Evolutionary conservation across 768 basidiomycete genomes (phyloP), one percentile per base, ranked within the genome.

Genomic region (Austroboletus eburneus): DNA sequence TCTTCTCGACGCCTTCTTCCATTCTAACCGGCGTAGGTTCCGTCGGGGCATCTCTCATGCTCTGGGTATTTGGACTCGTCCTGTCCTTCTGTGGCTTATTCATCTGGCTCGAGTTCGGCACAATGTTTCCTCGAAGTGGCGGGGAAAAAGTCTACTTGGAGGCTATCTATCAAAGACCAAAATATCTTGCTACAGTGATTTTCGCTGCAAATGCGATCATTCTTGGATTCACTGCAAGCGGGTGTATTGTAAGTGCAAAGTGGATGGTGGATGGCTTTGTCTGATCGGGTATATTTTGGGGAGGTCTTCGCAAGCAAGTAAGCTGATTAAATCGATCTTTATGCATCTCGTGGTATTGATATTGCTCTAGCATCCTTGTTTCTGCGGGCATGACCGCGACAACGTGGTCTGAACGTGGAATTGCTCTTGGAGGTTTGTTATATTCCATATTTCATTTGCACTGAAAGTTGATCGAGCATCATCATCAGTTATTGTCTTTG

Each of bases 101-200:
- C 56, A 74, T 81, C 45, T 81, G 79, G 79, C 73, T 82, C 18
- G 80, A 83, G 49, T 75, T 75, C 39, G 81, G 81, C 6, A 77
- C 78, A 3, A 82, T 81, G 80, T 78, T 74, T 49, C 80, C 80
- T 4, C 71, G 80, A 1, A 78, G 76, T 12, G 79, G 80, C 9
- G 80, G 80, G 6, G 81, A 82, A 57, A 81, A 83, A 58, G 79
- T 81, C 3, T 81, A 82, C 51, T 65, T 80, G 22, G 81, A 82
- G 57, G 78, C 74, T 0, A 68, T 78, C 3, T 82, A 79, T 57
- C 67, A 59, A 37, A 67, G 60, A 30, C 78, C 78, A 5, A 69
- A 62, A 48, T 73, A 71, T 39, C 62, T 80, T 2, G 73, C 71
- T 5, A 80, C 78, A 0, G 61, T 75, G 10, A 58, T 78, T 14